A percentile compares a stretch with the other conserved stretches of the same genome.
These are phyloP conservation scores for Paecilomyces niveus DNA, from an alignment of 2,329 filamentous ascomycete species.

Conservation along the genomic window DNA sequence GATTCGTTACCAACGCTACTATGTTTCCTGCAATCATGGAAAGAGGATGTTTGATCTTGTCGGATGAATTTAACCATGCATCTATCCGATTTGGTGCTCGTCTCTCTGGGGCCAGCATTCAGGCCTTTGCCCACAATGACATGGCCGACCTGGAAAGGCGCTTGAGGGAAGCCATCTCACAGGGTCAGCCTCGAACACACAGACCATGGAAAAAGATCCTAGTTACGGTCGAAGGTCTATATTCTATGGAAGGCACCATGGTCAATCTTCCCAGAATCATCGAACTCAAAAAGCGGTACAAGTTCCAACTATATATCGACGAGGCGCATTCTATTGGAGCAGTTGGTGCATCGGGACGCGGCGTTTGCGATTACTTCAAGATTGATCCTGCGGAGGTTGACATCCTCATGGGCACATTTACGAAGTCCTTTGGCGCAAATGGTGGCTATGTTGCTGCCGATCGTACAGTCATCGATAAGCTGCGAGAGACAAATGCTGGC, in stretches of 20 bases:
- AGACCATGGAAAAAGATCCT: conserved; percentile 98
- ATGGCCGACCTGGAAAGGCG: conserved; percentile 76
- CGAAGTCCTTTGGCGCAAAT: conserved; percentile 94
- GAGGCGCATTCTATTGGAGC: conserved; percentile 93
- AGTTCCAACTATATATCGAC: conserved; percentile 87
- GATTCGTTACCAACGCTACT: conserved; percentile 90
- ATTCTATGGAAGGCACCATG: conserved; percentile 98
- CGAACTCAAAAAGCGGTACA: conserved; percentile 84
- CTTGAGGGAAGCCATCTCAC: conserved; percentile 81
- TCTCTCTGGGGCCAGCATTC: conserved; percentile 83
- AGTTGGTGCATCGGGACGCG: conserved; percentile 77
- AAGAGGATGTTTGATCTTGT: conserved; percentile 86
- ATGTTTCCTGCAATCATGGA: conserved; percentile 83
- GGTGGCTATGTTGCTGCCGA: conserved; percentile 90
- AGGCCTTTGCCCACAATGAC: conserved; percentile 93
- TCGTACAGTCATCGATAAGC: conserved; percentile 80
- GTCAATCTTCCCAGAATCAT: conserved; percentile 82
- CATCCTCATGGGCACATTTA: conserved; percentile 93
- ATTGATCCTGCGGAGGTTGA: conserved; percentile 79
- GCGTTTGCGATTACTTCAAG: conserved; percentile 92
- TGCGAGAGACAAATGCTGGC: conserved; percentile 73
- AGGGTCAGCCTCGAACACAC: conserved; percentile 90
- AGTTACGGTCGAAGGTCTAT: conserved; percentile 87
- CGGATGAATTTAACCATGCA: conserved; percentile 91
- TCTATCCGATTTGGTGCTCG: conserved; percentile 90